A percentile compares a stretch with the other conserved stretches of the same genome.
phyloP scores from a whole-genome alignment of 1,139 yeast genomes.

The Chernovozyma aurita region DNA sequence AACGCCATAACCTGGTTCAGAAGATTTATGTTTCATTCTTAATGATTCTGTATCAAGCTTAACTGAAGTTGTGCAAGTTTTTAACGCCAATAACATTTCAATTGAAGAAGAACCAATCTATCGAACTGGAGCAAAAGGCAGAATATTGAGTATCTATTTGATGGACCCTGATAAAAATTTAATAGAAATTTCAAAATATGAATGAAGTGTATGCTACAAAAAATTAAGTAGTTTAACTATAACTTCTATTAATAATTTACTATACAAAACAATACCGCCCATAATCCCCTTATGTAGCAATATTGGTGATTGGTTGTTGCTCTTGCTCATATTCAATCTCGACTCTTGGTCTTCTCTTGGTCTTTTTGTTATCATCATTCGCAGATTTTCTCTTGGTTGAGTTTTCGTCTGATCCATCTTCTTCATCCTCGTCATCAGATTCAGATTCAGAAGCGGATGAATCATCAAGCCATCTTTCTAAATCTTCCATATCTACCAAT shows the following conservation, averaged over 20 bases:
- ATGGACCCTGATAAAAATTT: slow-evolving; percentile 8
- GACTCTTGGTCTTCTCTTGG: slow-evolving; percentile 67
- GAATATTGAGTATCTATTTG: slow-evolving; percentile 5
- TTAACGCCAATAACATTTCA: background rate
- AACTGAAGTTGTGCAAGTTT: slow-evolving; percentile 1
- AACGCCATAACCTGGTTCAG: slow-evolving; percentile 7
- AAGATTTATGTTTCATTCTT: slow-evolving; percentile 7
- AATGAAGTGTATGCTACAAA: slow-evolving; percentile 1
- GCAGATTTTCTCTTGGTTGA: slow-evolving; percentile 36
- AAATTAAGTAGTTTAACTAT: too few relatives aligned
- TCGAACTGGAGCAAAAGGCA: slow-evolving; percentile 7
- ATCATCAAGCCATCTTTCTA: slow-evolving; percentile 84
- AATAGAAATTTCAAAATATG: slow-evolving; percentile 4
- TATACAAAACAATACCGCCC: too few relatives aligned
- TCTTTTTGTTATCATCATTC: slow-evolving; percentile 33
- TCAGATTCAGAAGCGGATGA: slow-evolving; percentile 42
- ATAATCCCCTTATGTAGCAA: slow-evolving; percentile 23
- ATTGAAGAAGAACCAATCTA: slow-evolving; percentile 4
- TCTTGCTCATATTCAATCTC: slow-evolving; percentile 86
- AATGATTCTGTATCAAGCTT: slow-evolving; percentile 1
- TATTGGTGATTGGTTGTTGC: slow-evolving; percentile 32
- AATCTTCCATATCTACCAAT: slow-evolving; percentile 84
- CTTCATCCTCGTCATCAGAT: slow-evolving; percentile 28
- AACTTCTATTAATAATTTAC: too few relatives aligned
- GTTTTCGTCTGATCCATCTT: slow-evolving; percentile 17